Evolutionary conservation across 352 stramenopile species (phyloP).

Genomic region (Globisporangium barbulae): DNA sequence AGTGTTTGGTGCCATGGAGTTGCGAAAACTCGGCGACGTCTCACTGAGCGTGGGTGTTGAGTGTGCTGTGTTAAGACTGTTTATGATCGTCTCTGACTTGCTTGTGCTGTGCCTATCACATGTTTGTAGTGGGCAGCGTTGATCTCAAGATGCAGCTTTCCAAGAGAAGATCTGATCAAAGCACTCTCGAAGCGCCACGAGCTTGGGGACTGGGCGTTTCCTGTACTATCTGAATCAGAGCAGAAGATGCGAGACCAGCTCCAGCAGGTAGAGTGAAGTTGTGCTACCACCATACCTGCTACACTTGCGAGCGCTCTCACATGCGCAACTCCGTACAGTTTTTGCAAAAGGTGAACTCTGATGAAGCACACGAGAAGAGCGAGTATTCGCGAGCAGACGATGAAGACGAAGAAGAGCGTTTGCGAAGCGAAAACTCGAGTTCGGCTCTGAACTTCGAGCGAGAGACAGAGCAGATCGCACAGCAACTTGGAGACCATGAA

Average conservation of each 20-base stretch:
- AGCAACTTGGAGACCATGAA: neutral
- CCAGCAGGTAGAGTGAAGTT: slow-evolving; percentile 26
- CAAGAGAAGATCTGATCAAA: slow-evolving; percentile 23
- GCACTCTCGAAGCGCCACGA: slow-evolving; percentile 49
- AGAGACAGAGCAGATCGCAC: neutral
- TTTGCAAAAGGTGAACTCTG: slow-evolving; percentile 2
- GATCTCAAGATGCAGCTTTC: slow-evolving; percentile 46
- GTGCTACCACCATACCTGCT: neutral
- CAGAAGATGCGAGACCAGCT: slow-evolving; percentile 27
- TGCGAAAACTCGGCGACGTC: slow-evolving; percentile 42
- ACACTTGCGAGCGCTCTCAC: neutral
- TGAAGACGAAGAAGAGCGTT: neutral
- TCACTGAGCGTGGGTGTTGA: slow-evolving; percentile 42
- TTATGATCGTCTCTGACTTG: neutral
- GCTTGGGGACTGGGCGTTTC: slow-evolving; percentile 48
- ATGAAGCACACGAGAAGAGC: neutral
- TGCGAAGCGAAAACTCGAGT: neutral
- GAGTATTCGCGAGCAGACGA: neutral
- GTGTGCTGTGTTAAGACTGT: neutral
- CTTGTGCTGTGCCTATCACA: neutral
- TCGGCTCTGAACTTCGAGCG: neutral
- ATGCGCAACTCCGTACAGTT: neutral
- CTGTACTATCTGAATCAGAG: slow-evolving; percentile 41
- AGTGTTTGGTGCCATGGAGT: slow-evolving; percentile 43
- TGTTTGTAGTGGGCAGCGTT: slow-evolving; percentile 37